Percentiles rank a stretch among this genome's conserved stretches.
phyloP scores from a whole-genome alignment of 371 early-diverging fungal species.

The Entomophthora muscae region DNA sequence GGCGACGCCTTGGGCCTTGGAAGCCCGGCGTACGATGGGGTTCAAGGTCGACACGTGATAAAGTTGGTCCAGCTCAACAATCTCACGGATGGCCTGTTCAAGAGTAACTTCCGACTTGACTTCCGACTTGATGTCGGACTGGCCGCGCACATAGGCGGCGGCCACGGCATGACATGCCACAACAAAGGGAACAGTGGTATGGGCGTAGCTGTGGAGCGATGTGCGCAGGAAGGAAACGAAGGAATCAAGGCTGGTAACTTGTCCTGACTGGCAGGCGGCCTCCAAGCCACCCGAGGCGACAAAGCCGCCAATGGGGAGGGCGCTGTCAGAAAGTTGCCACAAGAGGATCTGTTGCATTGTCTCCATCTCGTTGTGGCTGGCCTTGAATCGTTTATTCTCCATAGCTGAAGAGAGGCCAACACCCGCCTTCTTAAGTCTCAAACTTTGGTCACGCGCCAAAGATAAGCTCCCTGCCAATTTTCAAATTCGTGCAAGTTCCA shows the following conservation, averaged over 20 bases:
- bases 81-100: conserved; percentile 17
- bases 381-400: neutral
- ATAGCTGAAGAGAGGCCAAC: too few relatives aligned
- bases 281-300: conserved; percentile 69
- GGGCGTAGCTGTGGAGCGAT: conserved; percentile 42
- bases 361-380: neutral
- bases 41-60: conserved; percentile 40
- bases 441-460: too few relatives aligned
- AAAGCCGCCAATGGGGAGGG: conserved; percentile 79
- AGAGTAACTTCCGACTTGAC: neutral
- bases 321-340: conserved; percentile 73
- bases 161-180: conserved; percentile 30
- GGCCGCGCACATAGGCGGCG: neutral
- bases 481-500: too few relatives aligned
- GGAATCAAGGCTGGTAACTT: conserved; percentile 17
- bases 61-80: conserved; percentile 20
- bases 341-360: conserved; percentile 19
- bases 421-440: too few relatives aligned
- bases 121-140: neutral
- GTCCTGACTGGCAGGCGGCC: conserved; percentile 40
- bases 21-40: conserved; percentile 44
- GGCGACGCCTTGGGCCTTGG: conserved; percentile 49
- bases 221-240: conserved; percentile 25
- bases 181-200: conserved; percentile 46
- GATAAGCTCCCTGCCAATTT: too few relatives aligned